Conservation (phyloP, 495 filamentous ascomycete species). For the Lepraria neglecta region DNA sequence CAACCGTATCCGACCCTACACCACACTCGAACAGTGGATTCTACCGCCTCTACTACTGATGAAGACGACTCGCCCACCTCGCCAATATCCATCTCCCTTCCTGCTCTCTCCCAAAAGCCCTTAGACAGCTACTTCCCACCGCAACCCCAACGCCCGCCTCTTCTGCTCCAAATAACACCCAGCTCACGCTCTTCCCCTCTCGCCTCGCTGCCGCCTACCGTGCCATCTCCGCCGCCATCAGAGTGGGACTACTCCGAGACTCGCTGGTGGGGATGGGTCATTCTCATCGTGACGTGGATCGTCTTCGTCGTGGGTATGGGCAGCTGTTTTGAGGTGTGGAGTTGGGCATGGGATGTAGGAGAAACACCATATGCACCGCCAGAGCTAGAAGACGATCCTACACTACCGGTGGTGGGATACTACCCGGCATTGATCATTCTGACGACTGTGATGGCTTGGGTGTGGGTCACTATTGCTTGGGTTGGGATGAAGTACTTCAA, state of each 20-base stretch:
- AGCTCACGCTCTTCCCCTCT: slow-evolving; percentile 53
- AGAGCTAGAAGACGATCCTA: slow-evolving; percentile 87
- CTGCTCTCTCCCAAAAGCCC: slow-evolving; percentile 35
- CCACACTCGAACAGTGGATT: slow-evolving; percentile 32
- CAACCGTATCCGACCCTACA: slow-evolving; percentile 44
- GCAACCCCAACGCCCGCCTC: slow-evolving; percentile 14
- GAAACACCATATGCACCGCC: slow-evolving; percentile 90
- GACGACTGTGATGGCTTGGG: slow-evolving; percentile 95
- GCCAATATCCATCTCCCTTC: slow-evolving; percentile 30
- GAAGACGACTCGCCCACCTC: slow-evolving; percentile 69
- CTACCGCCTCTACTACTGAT: slow-evolving; percentile 61
- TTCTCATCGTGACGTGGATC: slow-evolving; percentile 82
- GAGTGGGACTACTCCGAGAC: slow-evolving; percentile 89
- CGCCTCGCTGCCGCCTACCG: slow-evolving; percentile 26
- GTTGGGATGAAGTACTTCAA: slow-evolving; percentile 99
- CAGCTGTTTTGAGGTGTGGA: slow-evolving; percentile 94
- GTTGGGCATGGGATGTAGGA: slow-evolving; percentile 99
- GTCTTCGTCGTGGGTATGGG: slow-evolving; percentile 96
- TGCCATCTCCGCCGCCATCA: slow-evolving; percentile 37
- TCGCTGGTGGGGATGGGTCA: slow-evolving; percentile 93
- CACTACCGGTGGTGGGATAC: slow-evolving; percentile 90
- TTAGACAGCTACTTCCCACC: slow-evolving; percentile 63
- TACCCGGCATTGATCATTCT: slow-evolving; percentile 91
- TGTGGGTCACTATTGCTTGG: slow-evolving; percentile 96
- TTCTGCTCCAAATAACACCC: slow-evolving; percentile 43